phyloP scores from a whole-genome alignment of 257 asterid species.

The Galeopsis tetrahit region DNA sequence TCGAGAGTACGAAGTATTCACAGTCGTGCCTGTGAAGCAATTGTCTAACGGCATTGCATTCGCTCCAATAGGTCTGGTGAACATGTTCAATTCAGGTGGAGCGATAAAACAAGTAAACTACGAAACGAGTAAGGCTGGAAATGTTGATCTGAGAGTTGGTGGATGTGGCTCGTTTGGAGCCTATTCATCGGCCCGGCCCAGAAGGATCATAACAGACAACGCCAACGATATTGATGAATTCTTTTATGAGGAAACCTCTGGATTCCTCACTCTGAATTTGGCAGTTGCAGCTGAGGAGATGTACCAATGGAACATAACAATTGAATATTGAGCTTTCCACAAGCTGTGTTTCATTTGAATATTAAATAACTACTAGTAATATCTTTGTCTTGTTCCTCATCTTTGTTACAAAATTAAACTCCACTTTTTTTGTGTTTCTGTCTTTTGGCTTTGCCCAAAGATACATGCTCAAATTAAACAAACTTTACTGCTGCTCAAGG shows the following conservation, averaged over 20 bases:
- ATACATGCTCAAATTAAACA: not conserved
- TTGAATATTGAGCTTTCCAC: slow-evolving; percentile 46
- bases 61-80: slow-evolving; percentile 76
- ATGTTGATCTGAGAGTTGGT: slow-evolving; percentile 44
- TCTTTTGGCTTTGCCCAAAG: not conserved
- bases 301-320: slow-evolving; percentile 53
- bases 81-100: slow-evolving; percentile 89
- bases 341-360: not conserved
- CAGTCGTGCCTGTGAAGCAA: slow-evolving; percentile 57
- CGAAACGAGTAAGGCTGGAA: slow-evolving; percentile 45
- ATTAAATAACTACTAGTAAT: not conserved
- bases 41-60: slow-evolving; percentile 57
- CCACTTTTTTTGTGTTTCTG: not conserved
- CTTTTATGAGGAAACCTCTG: slow-evolving; percentile 51
- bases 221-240: slow-evolving; percentile 38
- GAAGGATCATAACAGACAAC: slow-evolving; percentile 43
- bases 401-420: slow-evolving; percentile 1
- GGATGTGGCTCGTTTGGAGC: slow-evolving; percentile 79
- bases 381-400: not conserved
- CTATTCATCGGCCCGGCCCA: slow-evolving; percentile 65
- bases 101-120: slow-evolving; percentile 62
- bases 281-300: slow-evolving; percentile 53
- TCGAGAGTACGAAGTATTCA: slow-evolving; percentile 67
- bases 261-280: slow-evolving; percentile 46
- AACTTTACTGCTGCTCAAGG: not conserved